Evolutionary conservation across 208 protist species (phyloP).

Genomic region (Crithidia fasciculata): DNA sequence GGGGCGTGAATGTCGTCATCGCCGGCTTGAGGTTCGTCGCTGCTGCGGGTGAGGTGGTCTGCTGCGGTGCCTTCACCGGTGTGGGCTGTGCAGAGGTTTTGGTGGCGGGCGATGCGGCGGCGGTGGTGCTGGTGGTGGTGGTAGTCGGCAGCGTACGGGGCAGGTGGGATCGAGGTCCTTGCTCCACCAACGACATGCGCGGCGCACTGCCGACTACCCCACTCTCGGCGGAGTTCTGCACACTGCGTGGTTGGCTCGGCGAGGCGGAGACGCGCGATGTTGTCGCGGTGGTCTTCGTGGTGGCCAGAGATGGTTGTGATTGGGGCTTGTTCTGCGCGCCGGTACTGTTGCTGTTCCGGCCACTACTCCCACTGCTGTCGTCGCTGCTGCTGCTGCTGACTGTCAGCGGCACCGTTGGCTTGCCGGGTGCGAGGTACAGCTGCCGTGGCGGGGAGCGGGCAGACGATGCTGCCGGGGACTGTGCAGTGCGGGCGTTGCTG

Average conservation of each 20-base stretch:
- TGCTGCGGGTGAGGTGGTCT: not conserved
- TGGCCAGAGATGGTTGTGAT: no score
- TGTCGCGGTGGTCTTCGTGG: not conserved
- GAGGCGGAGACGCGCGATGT: not conserved
- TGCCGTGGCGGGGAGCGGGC: not conserved
- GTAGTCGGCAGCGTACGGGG: conserved; percentile 10
- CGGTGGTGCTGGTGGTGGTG: no score
- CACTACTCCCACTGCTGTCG: not conserved
- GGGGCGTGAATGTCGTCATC: not conserved
- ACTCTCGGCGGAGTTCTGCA: not conserved
- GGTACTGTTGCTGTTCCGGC: no score
- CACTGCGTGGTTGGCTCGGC: not conserved
- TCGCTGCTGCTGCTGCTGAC: conserved; percentile 15
- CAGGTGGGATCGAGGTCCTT: conserved; percentile 12
- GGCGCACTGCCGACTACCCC: not conserved
- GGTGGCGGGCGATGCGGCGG: not conserved
- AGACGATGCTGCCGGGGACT: not conserved
- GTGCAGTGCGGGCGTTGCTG: no score
- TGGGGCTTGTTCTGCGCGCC: no score
- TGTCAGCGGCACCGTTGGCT: not conserved
- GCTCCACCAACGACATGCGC: conserved; percentile 1
- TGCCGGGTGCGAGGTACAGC: not conserved
- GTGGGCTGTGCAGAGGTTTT: not conserved
- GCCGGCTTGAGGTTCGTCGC: not conserved
- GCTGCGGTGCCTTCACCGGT: not conserved